phyloP scores from a whole-genome alignment of 1,284 basidiomycete species.

The Cryptococcus hybrid region DNA sequence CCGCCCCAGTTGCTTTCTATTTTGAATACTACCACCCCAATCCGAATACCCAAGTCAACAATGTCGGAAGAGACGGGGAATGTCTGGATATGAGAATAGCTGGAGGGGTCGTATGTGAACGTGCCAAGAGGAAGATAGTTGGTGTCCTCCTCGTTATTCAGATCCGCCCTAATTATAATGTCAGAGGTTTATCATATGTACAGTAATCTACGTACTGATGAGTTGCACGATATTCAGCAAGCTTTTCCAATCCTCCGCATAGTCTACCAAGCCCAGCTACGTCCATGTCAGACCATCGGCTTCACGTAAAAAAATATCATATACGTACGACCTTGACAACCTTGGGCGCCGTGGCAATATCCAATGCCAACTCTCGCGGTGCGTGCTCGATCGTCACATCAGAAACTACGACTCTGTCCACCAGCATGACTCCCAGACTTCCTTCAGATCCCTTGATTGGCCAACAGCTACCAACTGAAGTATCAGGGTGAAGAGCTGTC shows the following conservation, averaged over 20 bases:
- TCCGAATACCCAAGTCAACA: slow-evolving; percentile 66
- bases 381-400: slow-evolving; percentile 89
- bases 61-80: slow-evolving; percentile 73
- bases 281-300: neutral
- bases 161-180: neutral
- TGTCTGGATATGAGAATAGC: slow-evolving; percentile 72
- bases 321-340: slow-evolving; percentile 66
- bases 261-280: slow-evolving; percentile 79
- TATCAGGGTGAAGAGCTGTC: slow-evolving; percentile 72
- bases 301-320: neutral
- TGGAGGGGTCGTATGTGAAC: slow-evolving; percentile 75
- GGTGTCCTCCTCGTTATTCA: slow-evolving; percentile 42
- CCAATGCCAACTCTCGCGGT: slow-evolving; percentile 70
- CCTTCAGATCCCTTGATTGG: slow-evolving; percentile 77
- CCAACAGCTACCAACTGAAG: slow-evolving; percentile 85
- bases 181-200: neutral
- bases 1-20: slow-evolving; percentile 85
- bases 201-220: slow-evolving; percentile 19
- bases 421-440: slow-evolving; percentile 76
- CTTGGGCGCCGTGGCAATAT: slow-evolving; percentile 74
- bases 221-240: slow-evolving; percentile 41
- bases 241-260: slow-evolving; percentile 64
- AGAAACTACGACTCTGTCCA: slow-evolving; percentile 64
- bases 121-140: slow-evolving; percentile 71
- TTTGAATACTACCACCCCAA: slow-evolving; percentile 73